Evolutionary conservation across 169 alveolate species (phyloP), one percentile per base, ranked within the genome.

Genomic region (Sarcocystis neurona): DNA sequence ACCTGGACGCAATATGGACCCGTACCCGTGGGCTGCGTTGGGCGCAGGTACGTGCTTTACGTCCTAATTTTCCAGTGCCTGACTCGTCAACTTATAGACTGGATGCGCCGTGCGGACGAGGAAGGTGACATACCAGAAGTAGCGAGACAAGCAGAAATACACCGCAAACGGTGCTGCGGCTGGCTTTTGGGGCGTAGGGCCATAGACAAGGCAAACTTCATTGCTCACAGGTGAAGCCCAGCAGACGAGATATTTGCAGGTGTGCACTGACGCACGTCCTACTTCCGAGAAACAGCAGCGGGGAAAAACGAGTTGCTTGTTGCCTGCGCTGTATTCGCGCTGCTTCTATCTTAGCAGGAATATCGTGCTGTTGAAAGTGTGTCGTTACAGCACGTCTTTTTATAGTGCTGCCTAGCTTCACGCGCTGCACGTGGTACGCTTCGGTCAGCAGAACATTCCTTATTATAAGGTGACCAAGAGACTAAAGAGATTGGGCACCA

Each of bases 71-170:
- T 90, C 50, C 85, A 93, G 92, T 82, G 87, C 58, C 48, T 92
- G n/a, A 94, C 94, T 32, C 66, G 92, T n/a, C 93, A 93, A 47
- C 48, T 78, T 30, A 80, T 85, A 46, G 80, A 90, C 44, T 94
- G 94, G 94, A 92, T 92, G 93, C 77, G 94, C n/a, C 78, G 79
- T 41, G 89, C 90, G 30, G 94, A 94, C 60, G 93, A 91, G 84
- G 94, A 89, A 30, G 95, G 92, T 63, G 93, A 90, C 32, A 89
- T 88, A 20, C 79, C 90, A 37, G 32, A 80, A n/a, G 85, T 90
- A 0, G 91, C 87, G 37, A 44, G 79, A 27, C 41, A 4, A 6
- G 88, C 88, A 2, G 85, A 44, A 32, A 27, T 56, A 0, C 79
- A 85, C 18, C 89, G 85, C 68, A 43, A 47, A n/a, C 50, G 74